Conservation (phyloP, 1,284 basidiomycete species). For the Cryptococcus sp. region DNA sequence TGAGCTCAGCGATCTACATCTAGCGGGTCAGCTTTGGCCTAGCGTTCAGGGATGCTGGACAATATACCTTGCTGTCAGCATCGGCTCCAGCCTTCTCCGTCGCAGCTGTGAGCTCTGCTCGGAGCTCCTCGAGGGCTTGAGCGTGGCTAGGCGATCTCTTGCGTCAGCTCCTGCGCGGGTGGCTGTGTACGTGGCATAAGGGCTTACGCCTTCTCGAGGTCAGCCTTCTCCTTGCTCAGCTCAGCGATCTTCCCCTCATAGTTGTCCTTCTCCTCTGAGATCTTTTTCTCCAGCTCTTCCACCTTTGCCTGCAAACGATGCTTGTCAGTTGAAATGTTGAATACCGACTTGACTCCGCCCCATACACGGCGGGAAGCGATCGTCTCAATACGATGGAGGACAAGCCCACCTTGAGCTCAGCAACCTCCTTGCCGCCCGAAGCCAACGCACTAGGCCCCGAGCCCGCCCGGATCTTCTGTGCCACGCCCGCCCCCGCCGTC, state of each 20-base stretch:
- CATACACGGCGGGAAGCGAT: too few species aligned
- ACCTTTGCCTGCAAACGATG: slow-evolving; percentile 13
- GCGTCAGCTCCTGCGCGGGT: not conserved
- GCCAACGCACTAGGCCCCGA: slow-evolving; percentile 10
- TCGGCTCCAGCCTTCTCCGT: slow-evolving; percentile 1
- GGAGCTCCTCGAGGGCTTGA: slow-evolving; percentile 14
- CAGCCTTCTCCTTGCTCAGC: slow-evolving; percentile 19
- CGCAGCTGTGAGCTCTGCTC: slow-evolving; percentile 4
- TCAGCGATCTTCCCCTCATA: slow-evolving; percentile 23
- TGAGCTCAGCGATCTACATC: slow-evolving; percentile 13
- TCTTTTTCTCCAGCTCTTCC: slow-evolving; percentile 22
- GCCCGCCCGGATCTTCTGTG: slow-evolving; percentile 6
- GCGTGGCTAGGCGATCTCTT: slow-evolving; percentile 7
- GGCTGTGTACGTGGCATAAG: not conserved
- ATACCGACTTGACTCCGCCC: too few species aligned
- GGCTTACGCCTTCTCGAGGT: slow-evolving; percentile 32
- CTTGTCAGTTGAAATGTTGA: not conserved
- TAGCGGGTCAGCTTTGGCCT: not conserved
- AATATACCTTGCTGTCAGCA: slow-evolving; percentile 15
- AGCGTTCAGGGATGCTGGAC: not conserved
- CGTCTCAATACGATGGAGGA: too few species aligned
- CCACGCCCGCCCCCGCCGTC: not conserved
- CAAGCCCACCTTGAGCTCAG: slow-evolving; percentile 18
- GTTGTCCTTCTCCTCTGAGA: slow-evolving; percentile 17
- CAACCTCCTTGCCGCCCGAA: slow-evolving; percentile 9